Evolutionary conservation across 495 filamentous ascomycete species (phyloP), one percentile per base, ranked within the genome.

Genomic region (Tuber calosporum): DNA sequence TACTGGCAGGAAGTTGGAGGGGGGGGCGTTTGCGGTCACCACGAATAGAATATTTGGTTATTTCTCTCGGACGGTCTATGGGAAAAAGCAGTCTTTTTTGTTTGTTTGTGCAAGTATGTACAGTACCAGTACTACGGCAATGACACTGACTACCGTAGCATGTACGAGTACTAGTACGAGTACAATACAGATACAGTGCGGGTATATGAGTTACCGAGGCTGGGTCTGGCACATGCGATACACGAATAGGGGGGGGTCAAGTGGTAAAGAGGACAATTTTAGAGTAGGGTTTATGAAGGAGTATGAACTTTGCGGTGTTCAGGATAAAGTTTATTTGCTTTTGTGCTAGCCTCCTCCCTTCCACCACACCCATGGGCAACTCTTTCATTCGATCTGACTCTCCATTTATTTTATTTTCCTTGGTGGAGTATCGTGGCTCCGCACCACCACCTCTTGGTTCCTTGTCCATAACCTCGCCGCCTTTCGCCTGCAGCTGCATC

Each of bases 301-400:
- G 43, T 74, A 68, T 48, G 38, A 41, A 38, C 43, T 39, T 42
- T 53, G 62, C 70, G 68, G n/a, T 66, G 45, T 38, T 67, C 19
- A 66, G 41, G 74, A 75, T 76, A 70, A 77, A 69, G 75, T 75
- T 71, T 76, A 69, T 77, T 71, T 75, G 62, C 26, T 62, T 62
- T 62, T 62, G 53, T 62, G 26, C 15, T 30, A 30, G 26, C 26
- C 53, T 62, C 48, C 48, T 20, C 8, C n/a, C 45, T 53, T 30
- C n/a, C n/a, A 62, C 3, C n/a, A n/a, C n/a, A n/a, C 53, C 53
- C 11, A 62, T 30, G n/a, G 53, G 53, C n/a, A 30, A 30, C 8
- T 30, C 11, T 62, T 62, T 62, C 13, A 30, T 62, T 62, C 9
- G 9, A 62, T 62, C 30, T 6, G n/a, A 62, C 26, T 58, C 45